Evolutionary conservation across 768 basidiomycete species (phyloP), one percentile per base, ranked within the genome.

Genomic region (Termitomyces titanicus): DNA sequence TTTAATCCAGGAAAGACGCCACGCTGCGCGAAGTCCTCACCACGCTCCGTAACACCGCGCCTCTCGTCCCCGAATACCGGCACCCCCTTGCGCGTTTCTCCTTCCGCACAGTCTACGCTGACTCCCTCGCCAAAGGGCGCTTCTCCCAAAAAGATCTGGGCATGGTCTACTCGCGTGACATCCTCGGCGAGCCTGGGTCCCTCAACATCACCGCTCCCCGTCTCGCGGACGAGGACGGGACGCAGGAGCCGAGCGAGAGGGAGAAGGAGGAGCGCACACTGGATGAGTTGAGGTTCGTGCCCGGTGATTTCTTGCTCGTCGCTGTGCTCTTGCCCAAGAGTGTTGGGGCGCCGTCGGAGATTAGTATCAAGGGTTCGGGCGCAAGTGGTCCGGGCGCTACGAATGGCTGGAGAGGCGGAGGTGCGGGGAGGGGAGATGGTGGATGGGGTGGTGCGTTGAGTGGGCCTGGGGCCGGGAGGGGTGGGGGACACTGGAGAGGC

Each of bases 81-180:
- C 89, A 92, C 66, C 89, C 91, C 5, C 83, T 91, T 34, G 89
- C 88, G 0, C 84, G 88, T 22, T 93, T 88, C 70, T 82, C 84
- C 8, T 93, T 93, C 78, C 81, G 86, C 37, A 83, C 88, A 9
- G 81, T 92, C 47, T 92, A 86, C 59, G 88, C 88, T 4, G 91
- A 92, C 66, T 75, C 84, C 9, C 78, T 81, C 6, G 83, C 82
- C 68, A 84, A 86, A 59, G 90, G 89, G 5, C 80, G 83, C 15
- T 88, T 85, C 60, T 74, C 84, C 0, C 80, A 83, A 66, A 92
- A 92, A 71, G 91, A 93, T 40, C 81, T 93, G 40, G 91, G 91
- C 25, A 80, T 80, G 63, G 86, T 93, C 37, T 88, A 89, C 69
- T 89, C 89, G 42, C 85, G 90, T 58, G 92, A 92, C 70, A 88